A percentile compares a stretch with the other conserved stretches of the same genome.
phyloP scores from a whole-genome alignment of 1,139 yeast species.

The Wickerhamiella pararugosa region DNA sequence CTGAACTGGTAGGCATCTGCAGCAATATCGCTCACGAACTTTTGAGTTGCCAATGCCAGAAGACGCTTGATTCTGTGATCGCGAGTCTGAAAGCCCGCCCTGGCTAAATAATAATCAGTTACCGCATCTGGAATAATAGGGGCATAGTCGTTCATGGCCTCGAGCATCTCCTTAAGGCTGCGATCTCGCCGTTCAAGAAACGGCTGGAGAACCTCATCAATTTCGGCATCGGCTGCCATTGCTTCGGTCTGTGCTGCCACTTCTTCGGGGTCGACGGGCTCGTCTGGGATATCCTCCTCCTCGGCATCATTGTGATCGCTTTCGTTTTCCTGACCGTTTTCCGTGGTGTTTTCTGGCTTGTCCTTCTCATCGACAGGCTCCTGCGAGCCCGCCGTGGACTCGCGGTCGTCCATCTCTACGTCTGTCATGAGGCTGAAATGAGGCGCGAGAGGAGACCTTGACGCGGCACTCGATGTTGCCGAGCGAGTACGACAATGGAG shows the following conservation, averaged over 20 bases:
- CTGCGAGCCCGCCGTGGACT: too few relatives aligned
- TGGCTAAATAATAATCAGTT: conserved; percentile 82
- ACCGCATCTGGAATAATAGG: conserved; percentile 97
- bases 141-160: conserved; percentile 83
- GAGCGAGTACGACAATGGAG: too few relatives aligned
- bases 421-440: too few relatives aligned
- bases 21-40: conserved; percentile 85
- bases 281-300: conserved; percentile 1
- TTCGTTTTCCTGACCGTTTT: too few relatives aligned
- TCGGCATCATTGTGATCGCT: too few relatives aligned
- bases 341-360: too few relatives aligned
- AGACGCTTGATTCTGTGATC: conserved; percentile 72
- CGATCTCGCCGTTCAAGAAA: conserved; percentile 38
- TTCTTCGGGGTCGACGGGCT: conserved; percentile 4
- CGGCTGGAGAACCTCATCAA: conserved; percentile 12
- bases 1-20: conserved; percentile 95
- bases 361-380: too few relatives aligned
- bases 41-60: conserved; percentile 88
- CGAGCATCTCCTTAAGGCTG: conserved; percentile 69
- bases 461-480: too few relatives aligned
- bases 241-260: background rate
- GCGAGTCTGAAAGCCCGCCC: conserved; percentile 74
- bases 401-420: too few relatives aligned
- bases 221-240: conserved; percentile 4
- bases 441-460: too few relatives aligned